Conservation (phyloP, 352 stramenopile genomes). For the Pythium periplocum region DNA sequence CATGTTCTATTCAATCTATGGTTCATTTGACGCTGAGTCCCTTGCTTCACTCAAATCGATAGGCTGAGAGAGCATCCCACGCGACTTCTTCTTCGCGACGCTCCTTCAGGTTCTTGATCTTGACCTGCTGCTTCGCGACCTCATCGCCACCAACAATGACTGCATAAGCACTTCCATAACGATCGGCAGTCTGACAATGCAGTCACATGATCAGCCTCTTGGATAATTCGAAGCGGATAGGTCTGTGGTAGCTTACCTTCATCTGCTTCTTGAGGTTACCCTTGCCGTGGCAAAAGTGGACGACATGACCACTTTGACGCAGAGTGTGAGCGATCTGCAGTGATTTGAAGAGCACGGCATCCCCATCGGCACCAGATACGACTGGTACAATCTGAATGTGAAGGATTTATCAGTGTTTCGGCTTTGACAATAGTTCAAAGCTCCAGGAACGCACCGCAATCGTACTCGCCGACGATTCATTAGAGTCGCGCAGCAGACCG, state of each 20-base stretch:
- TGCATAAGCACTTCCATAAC: conserved; percentile 55
- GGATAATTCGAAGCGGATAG: not conserved
- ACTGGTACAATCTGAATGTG: conserved; percentile 58
- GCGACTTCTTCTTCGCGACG: conserved; percentile 48
- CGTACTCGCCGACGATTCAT: conserved; percentile 15
- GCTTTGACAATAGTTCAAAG: not conserved
- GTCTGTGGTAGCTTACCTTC: conserved; percentile 40
- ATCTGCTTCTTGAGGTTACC: conserved; percentile 87
- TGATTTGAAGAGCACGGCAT: conserved; percentile 48
- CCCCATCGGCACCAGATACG: conserved; percentile 32
- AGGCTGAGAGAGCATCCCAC: conserved; percentile 7
- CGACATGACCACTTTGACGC: conserved; percentile 44
- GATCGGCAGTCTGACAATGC: conserved; percentile 48
- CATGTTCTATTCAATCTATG: conserved; percentile 3
- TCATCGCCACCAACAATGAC: conserved; percentile 75
- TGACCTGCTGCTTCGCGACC: conserved; percentile 48
- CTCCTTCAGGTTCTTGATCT: conserved; percentile 73
- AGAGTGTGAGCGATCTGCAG: conserved; percentile 68
- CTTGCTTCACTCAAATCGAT: conserved; percentile 12
- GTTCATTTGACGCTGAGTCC: not conserved
- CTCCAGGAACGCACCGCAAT: conserved; percentile 39
- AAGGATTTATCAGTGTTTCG: too few relatives aligned
- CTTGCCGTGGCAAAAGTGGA: conserved; percentile 81
- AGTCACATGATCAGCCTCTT: not conserved
- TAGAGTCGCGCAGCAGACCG: conserved; percentile 44